Conservation (phyloP, 306 rosid species). For the Castanea sativa region DNA sequence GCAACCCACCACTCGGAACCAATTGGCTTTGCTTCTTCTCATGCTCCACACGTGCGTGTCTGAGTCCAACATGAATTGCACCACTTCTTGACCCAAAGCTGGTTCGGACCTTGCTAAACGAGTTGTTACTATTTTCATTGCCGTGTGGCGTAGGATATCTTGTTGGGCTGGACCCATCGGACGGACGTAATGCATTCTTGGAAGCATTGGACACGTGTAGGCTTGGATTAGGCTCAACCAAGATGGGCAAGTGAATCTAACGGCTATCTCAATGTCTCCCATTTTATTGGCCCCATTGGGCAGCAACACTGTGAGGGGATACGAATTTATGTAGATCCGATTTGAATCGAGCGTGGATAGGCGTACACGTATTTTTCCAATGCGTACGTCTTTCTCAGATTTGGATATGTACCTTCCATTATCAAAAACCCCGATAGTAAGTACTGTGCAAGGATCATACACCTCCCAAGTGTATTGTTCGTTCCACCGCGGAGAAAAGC, state of each 20-base stretch:
- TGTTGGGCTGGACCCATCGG: conserved; percentile 82
- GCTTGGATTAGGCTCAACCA: conserved; percentile 82
- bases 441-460: conserved; percentile 75
- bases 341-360: conserved; percentile 70
- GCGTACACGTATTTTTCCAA: conserved; percentile 71
- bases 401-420: conserved; percentile 62
- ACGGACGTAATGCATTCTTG: conserved; percentile 76
- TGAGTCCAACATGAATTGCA: conserved; percentile 70
- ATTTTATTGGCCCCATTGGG: conserved; percentile 83
- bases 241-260: conserved; percentile 69
- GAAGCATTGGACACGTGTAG: conserved; percentile 65
- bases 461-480: conserved; percentile 94
- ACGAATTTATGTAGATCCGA: conserved; percentile 58
- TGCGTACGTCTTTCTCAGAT: conserved; percentile 48
- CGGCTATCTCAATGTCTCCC: conserved; percentile 85
- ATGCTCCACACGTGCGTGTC: conserved; percentile 86
- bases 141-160: conserved; percentile 67
- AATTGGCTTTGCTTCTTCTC: conserved; percentile 82
- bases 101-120: conserved; percentile 82
- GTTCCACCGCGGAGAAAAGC: conserved; percentile 85
- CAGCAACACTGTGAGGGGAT: conserved; percentile 56
- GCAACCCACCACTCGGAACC: conserved; percentile 62
- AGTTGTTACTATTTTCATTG: conserved; percentile 71
- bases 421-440: conserved; percentile 73
- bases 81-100: conserved; percentile 74